Base-by-base conservation (phyloP, 2,329 filamentous ascomycete species). In the Colletotrichum lindemuthianum region DNA sequence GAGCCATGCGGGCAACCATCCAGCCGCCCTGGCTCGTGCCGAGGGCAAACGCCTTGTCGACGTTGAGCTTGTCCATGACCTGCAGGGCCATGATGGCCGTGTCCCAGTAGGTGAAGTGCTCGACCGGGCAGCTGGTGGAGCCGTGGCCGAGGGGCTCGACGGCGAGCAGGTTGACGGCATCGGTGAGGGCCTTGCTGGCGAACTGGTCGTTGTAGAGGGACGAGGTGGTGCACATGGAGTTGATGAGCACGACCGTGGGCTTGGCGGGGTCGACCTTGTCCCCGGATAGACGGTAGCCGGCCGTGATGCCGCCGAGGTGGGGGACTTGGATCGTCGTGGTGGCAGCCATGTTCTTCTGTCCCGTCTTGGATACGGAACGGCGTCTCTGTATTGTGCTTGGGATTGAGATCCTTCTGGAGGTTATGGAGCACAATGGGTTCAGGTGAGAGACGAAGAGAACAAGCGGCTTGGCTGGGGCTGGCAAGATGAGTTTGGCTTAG, bases 41-140 rank as follows among this genome's bases (percentile, higher is more conserved):
- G 8, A 85, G 71, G 1, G 79, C 78, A 66, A 83, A 86, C 0
- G 81, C 82, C 74, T 81, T 81, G 15, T 76, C 55, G 33, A 86
- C 76, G 2, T 77, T 76, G 3, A 86, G 76, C 6, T 77, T 77
- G 43, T 86, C 81, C 78, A 88, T 77, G 2, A 85, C 83, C 73
- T 88, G 84, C 8, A 86, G 73, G 10, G 81, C 80, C 81, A 88
- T 81, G 63, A 78, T 73, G 48, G 84, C 83, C 3, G 82, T 75
- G 70, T 86, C 84, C 84, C 84, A 86, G 74, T 84, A 85, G 2
- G 82, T 86, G 69, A 83, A 86, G 63, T 83, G 80, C 69, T 84
- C 81, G 0, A 70, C 69, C n/a, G 71, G 58, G 59, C 71, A 76
- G 59, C 71, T 74, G 2, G 83, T 85, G 13, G 78, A 73, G 66